Conservation (phyloP, 192 early-diverging fungal species). For the Entrophospora sp. region DNA sequence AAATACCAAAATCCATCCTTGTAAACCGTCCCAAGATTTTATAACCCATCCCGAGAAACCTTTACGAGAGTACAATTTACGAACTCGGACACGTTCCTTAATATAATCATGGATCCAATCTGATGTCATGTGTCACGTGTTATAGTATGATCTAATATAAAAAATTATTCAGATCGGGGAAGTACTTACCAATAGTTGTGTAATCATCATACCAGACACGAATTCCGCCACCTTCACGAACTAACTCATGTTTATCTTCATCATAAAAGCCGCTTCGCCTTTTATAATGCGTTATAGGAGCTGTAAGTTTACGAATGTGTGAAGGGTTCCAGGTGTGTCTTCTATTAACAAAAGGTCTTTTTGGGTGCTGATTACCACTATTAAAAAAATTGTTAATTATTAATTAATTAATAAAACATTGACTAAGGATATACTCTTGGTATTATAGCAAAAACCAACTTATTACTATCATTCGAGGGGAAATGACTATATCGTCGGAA, state of each 20-base stretch:
- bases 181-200: slow-evolving; percentile 50
- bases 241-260: slow-evolving; percentile 37
- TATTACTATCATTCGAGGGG: too few relatives aligned
- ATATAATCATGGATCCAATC: slow-evolving; percentile 63
- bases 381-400: too few relatives aligned
- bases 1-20: slow-evolving; percentile 79
- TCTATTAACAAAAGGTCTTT: too few relatives aligned
- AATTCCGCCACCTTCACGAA: slow-evolving; percentile 46
- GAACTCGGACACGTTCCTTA: slow-evolving; percentile 40
- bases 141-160: slow-evolving; percentile 15
- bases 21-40: slow-evolving; percentile 55
- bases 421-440: too few relatives aligned
- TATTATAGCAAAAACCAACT: too few relatives aligned
- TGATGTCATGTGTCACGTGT: slow-evolving; percentile 6
- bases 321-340: slow-evolving; percentile 1
- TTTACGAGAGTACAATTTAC: slow-evolving; percentile 24
- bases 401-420: too few relatives aligned
- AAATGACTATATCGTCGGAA: too few relatives aligned
- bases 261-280: slow-evolving; percentile 36
- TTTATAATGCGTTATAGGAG: neutral
- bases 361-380: too few relatives aligned
- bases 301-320: neutral
- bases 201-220: slow-evolving; percentile 59
- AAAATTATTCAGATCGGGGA: neutral
- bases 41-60: slow-evolving; percentile 35